phyloP scores from a whole-genome alignment of 371 early-diverging fungal species.

The Apophysomyces sp. region DNA sequence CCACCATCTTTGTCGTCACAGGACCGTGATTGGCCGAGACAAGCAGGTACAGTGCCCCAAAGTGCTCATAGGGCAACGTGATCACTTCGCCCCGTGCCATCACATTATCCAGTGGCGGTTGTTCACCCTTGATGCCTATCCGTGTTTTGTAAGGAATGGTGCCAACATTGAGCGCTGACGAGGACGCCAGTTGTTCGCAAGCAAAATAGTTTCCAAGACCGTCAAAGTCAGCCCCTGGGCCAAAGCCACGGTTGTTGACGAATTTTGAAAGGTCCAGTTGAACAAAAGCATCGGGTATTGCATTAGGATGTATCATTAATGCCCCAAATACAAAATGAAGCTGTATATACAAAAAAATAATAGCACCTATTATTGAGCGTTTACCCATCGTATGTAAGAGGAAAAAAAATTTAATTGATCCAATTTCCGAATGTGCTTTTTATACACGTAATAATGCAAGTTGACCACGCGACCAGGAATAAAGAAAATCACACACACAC shows the following conservation, averaged over 20 bases:
- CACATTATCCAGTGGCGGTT: conserved; percentile 13
- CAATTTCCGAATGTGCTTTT: neutral
- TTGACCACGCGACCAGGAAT: neutral
- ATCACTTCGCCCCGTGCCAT: conserved; percentile 27
- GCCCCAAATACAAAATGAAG: neutral
- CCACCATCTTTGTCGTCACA: conserved; percentile 6
- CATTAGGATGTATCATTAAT: neutral
- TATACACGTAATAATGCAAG: neutral
- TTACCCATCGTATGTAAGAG: neutral
- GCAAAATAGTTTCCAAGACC: conserved; percentile 15
- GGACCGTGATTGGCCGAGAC: conserved; percentile 23
- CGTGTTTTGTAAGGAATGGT: conserved; percentile 5
- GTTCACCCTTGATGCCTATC: neutral
- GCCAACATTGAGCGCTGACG: conserved; percentile 7
- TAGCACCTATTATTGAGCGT: neutral
- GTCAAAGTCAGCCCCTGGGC: conserved; percentile 21
- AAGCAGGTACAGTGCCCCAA: conserved; percentile 26
- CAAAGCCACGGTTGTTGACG: conserved; percentile 5
- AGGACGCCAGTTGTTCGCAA: neutral
- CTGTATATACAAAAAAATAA: neutral
- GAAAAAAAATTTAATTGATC: neutral
- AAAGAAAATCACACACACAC: neutral
- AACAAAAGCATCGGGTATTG: neutral
- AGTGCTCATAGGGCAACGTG: neutral
- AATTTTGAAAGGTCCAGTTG: conserved; percentile 8